These are phyloP conservation scores for Ephemerocybe angulata DNA, from an alignment of 768 basidiomycete genomes.

Conservation along the genomic window DNA sequence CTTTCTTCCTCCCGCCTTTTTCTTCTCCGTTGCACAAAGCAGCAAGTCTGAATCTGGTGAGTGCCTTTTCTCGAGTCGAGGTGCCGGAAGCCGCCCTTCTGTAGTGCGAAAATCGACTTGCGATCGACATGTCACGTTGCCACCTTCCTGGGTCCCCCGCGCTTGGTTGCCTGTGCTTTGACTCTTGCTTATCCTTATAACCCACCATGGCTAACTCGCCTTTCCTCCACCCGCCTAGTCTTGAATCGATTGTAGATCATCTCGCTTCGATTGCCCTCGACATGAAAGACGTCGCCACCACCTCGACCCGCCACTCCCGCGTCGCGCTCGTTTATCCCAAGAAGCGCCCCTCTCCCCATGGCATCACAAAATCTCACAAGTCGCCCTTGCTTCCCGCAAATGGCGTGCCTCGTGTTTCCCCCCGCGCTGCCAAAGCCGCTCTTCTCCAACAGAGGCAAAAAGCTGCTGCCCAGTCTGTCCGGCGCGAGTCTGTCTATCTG, in stretches of 20 bases:
- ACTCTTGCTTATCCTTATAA: slow-evolving; percentile 16
- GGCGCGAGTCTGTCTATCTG: slow-evolving; percentile 70
- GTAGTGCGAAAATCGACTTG: background rate
- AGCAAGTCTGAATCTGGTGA: background rate
- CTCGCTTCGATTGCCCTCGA: slow-evolving; percentile 42
- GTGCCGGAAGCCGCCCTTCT: background rate
- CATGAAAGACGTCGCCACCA: slow-evolving; percentile 76
- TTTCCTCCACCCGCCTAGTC: slow-evolving; percentile 31
- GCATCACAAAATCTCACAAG: slow-evolving; percentile 66
- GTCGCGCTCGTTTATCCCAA: slow-evolving; percentile 69
- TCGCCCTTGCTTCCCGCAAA: slow-evolving; percentile 50
- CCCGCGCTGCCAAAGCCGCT: slow-evolving; percentile 61
- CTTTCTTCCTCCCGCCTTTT: background rate
- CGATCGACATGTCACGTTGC: slow-evolving; percentile 11
- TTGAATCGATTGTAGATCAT: slow-evolving; percentile 41
- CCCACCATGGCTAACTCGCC: slow-evolving; percentile 26
- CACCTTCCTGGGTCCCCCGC: slow-evolving; percentile 1
- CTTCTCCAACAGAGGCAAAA: slow-evolving; percentile 51
- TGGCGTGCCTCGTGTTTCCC: slow-evolving; percentile 54
- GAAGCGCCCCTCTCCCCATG: slow-evolving; percentile 82
- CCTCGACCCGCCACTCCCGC: slow-evolving; percentile 58
- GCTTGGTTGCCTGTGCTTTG: slow-evolving; percentile 5
- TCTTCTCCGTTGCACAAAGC: background rate
- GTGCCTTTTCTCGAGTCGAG: background rate
- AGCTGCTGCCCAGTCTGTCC: slow-evolving; percentile 59